Conservation (phyloP, 768 basidiomycete genomes). For the Tylopilus sp. region DNA sequence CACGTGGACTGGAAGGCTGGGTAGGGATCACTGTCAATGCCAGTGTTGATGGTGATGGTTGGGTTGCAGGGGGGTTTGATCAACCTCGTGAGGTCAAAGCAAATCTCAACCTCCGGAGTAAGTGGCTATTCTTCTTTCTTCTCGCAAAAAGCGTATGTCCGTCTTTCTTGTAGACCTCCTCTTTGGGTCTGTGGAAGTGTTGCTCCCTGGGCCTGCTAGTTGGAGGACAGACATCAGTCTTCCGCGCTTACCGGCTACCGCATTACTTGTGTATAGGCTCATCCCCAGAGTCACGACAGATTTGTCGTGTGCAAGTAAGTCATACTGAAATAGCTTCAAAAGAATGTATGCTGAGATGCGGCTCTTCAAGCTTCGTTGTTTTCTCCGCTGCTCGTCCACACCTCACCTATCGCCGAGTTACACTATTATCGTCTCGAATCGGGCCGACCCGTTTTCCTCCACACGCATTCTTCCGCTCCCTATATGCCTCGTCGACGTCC, state of each 20-base stretch:
- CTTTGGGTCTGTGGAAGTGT: slow-evolving; percentile 33
- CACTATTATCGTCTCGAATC: slow-evolving; percentile 59
- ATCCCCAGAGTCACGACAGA: slow-evolving; percentile 29
- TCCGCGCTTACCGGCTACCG: slow-evolving; percentile 54
- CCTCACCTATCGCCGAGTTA: slow-evolving; percentile 55
- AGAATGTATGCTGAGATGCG: slow-evolving; percentile 6
- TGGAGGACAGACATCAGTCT: slow-evolving; percentile 46
- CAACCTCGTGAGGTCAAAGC: slow-evolving; percentile 29
- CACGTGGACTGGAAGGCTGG: slow-evolving; percentile 32
- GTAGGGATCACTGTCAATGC: slow-evolving; percentile 53
- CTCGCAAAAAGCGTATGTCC: slow-evolving; percentile 4
- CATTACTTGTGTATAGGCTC: slow-evolving; percentile 63
- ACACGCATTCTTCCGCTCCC: slow-evolving; percentile 67
- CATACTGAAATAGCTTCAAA: not conserved
- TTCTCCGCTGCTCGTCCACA: slow-evolving; percentile 64
- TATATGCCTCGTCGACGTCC: slow-evolving; percentile 40
- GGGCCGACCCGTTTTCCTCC: slow-evolving; percentile 40
- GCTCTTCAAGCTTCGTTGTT: slow-evolving; percentile 46
- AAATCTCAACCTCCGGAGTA: slow-evolving; percentile 43
- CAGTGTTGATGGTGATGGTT: slow-evolving; percentile 50
- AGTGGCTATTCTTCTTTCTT: slow-evolving; percentile 9
- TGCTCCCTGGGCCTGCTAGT: slow-evolving; percentile 25
- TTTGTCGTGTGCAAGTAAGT: slow-evolving; percentile 31
- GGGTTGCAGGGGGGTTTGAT: slow-evolving; percentile 59
- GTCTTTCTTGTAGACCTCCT: slow-evolving; percentile 36